Percentiles rank a stretch among this genome's conserved stretches.
phyloP scores from a whole-genome alignment of 2,329 filamentous ascomycete genomes.

The Fusarium keratoplasticum region DNA sequence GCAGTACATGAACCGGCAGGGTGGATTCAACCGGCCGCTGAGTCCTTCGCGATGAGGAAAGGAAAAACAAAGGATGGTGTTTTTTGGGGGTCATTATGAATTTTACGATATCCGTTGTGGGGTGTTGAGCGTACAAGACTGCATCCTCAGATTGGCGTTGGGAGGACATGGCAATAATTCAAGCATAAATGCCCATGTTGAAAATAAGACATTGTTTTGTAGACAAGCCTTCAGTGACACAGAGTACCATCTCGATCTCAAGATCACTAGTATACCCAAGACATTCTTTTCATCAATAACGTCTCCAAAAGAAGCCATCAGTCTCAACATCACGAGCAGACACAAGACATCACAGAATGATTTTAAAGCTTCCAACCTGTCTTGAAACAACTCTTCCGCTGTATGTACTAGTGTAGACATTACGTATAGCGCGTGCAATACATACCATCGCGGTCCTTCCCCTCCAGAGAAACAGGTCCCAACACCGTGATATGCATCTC shows the following conservation, averaged over 20 bases:
- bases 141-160: background rate
- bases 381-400: constrained; percentile 35
- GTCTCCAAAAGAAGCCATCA: background rate
- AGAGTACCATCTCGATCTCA: background rate
- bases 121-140: background rate
- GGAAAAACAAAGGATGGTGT: background rate
- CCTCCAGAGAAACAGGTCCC: constrained; percentile 21
- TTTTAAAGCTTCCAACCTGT: constrained; percentile 1
- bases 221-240: background rate
- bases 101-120: constrained; percentile 6
- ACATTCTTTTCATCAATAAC: too few species aligned
- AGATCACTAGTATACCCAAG: background rate
- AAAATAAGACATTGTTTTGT: background rate
- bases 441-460: constrained; percentile 34
- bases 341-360: background rate
- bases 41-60: constrained; percentile 62
- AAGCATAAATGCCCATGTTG: background rate
- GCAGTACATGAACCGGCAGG: constrained; percentile 94
- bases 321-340: background rate
- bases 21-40: constrained; percentile 84
- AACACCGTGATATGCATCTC: constrained; percentile 41
- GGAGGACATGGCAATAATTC: background rate
- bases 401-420: constrained; percentile 51
- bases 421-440: constrained; percentile 49
- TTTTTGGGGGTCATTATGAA: background rate